phyloP scores from a whole-genome alignment of 2,329 filamentous ascomycete species.

The Ceratocystis lukuohia region DNA sequence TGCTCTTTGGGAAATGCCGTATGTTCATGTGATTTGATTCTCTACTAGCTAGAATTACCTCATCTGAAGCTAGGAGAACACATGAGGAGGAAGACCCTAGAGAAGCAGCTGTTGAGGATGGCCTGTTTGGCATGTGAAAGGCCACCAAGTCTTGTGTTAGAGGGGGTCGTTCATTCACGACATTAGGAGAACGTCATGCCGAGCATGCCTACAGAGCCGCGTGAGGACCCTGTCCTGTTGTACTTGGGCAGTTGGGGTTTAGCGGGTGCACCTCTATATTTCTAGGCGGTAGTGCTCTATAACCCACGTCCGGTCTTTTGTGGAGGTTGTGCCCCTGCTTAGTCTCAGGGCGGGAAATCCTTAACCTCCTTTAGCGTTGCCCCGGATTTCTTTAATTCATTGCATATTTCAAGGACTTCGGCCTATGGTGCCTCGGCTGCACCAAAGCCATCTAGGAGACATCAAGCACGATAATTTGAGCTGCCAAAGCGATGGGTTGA shows the following conservation, averaged over 20 bases:
- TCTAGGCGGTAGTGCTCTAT: neutral
- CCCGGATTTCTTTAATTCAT: neutral
- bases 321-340: neutral
- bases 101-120: neutral
- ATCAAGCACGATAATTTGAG: neutral
- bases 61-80: neutral
- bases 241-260: neutral
- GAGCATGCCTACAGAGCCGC: slow-evolving; percentile 6
- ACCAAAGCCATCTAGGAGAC: neutral
- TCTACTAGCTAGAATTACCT: slow-evolving; percentile 1
- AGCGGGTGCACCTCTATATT: neutral
- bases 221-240: neutral
- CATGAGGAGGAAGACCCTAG: neutral
- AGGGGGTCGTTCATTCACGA: neutral
- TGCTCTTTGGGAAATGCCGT: neutral
- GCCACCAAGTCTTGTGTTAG: neutral
- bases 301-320: neutral
- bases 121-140: slow-evolving; percentile 1
- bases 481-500: neutral
- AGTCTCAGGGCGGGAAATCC: neutral
- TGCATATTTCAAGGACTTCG: neutral
- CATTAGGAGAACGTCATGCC: neutral
- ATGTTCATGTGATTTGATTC: slow-evolving; percentile 1
- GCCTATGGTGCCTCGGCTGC: neutral
- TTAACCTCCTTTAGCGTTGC: neutral